Conservation (phyloP, 2,329 filamentous ascomycete genomes). For the Fragosphaeria purpurea region DNA sequence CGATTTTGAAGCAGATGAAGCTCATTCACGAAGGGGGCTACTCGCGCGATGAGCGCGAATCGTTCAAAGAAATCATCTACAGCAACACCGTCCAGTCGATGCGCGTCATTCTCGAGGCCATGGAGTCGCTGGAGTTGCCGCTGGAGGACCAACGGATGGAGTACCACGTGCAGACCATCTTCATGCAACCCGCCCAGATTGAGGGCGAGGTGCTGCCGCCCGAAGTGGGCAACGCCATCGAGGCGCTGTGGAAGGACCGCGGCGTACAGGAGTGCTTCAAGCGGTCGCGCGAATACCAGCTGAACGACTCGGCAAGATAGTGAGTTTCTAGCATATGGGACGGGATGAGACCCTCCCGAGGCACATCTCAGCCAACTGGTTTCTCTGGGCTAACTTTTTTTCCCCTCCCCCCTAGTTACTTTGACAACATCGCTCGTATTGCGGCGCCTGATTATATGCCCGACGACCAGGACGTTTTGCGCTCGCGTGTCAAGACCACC, state of each 20-base stretch:
- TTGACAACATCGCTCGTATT: conserved; percentile 88
- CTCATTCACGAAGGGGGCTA: conserved; percentile 98
- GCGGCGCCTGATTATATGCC: conserved; percentile 87
- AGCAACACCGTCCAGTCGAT: conserved; percentile 62
- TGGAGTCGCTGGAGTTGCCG: conserved; percentile 64
- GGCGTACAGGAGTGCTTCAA: conserved; percentile 95
- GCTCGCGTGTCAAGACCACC: conserved; percentile 94
- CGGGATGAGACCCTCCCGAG: not conserved
- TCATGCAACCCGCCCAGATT: conserved; percentile 96
- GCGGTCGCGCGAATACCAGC: conserved; percentile 87
- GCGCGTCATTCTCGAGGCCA: conserved; percentile 59
- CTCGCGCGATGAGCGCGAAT: conserved; percentile 74
- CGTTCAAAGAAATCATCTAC: conserved; percentile 63
- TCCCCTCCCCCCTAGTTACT: conserved; percentile 54
- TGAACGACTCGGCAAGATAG: conserved; percentile 96
- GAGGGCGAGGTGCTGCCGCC: conserved; percentile 91
- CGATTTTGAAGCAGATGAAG: conserved; percentile 96
- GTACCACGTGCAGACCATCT: conserved; percentile 96
- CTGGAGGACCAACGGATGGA: conserved; percentile 87
- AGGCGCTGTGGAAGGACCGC: conserved; percentile 83
- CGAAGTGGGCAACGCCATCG: conserved; percentile 87
- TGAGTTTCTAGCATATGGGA: conserved; percentile 23
- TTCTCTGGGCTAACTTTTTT: not conserved
- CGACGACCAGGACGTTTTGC: conserved; percentile 88
- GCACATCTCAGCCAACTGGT: not conserved